Conservation (phyloP, 805 yeast genomes). For the Torulaspora maleeae region DNA sequence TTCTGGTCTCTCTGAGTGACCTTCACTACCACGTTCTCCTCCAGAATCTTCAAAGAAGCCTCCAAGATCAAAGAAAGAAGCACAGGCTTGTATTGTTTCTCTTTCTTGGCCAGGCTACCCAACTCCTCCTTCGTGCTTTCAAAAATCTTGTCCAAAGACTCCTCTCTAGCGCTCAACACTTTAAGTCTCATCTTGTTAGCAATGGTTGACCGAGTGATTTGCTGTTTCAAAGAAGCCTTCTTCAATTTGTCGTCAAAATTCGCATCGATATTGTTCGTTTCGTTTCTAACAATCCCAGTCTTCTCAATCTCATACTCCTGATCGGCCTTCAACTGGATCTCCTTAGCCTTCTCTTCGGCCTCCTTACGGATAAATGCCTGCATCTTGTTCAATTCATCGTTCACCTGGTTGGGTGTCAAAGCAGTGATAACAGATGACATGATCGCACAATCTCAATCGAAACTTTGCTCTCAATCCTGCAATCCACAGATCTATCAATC, state of each 20-base stretch:
- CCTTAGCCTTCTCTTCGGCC: slow-evolving; percentile 98
- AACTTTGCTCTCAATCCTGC: not conserved
- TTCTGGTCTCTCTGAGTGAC: slow-evolving; percentile 42
- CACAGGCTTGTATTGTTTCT: slow-evolving; percentile 63
- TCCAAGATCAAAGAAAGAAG: slow-evolving; percentile 79
- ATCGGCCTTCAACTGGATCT: slow-evolving; percentile 90
- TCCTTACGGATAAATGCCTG: slow-evolving; percentile 98
- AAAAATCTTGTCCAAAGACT: slow-evolving; percentile 68
- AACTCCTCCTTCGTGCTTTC: slow-evolving; percentile 62
- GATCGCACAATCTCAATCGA: not conserved
- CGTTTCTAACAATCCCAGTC: slow-evolving; percentile 89
- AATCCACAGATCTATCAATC: not conserved
- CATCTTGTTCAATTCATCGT: slow-evolving; percentile 94
- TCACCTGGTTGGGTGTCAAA: slow-evolving; percentile 56
- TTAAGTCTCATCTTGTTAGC: slow-evolving; percentile 93
- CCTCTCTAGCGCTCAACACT: slow-evolving; percentile 80
- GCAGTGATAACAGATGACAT: slow-evolving; percentile 39
- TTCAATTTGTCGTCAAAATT: slow-evolving; percentile 76
- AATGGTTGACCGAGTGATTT: slow-evolving; percentile 90
- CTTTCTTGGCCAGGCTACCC: slow-evolving; percentile 47
- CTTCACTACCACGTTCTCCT: slow-evolving; percentile 56
- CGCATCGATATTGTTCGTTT: slow-evolving; percentile 81
- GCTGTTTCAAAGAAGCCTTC: slow-evolving; percentile 89
- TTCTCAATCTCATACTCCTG: slow-evolving; percentile 98
- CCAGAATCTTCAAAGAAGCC: slow-evolving; percentile 66